A percentile compares a stretch with the other conserved stretches of the same genome.
Conservation (phyloP, 495 filamentous ascomycete species). For the Poronia punctata region DNA sequence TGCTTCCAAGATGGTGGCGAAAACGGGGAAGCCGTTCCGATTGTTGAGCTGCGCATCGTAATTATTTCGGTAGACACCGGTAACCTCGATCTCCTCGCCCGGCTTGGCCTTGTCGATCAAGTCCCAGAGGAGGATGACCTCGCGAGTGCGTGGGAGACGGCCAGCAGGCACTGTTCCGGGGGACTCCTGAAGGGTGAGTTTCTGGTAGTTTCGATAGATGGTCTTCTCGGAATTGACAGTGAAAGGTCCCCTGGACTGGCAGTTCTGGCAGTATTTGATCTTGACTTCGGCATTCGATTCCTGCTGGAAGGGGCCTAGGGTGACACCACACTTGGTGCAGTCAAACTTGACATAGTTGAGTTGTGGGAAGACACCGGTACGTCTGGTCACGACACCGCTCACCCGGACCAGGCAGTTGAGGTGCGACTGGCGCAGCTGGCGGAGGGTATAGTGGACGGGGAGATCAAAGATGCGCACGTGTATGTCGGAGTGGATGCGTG, state of each 20-base stretch:
- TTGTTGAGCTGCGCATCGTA: constrained; percentile 97
- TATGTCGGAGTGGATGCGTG: constrained; percentile 95
- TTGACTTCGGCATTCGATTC: constrained; percentile 94
- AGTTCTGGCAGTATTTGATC: constrained; percentile 94
- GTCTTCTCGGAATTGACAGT: constrained; percentile 96
- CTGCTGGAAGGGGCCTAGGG: constrained; percentile 93
- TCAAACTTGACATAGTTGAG: constrained; percentile 97
- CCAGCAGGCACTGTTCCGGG: constrained; percentile 96
- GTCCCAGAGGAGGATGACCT: constrained; percentile 95
- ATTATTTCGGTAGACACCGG: constrained; percentile 96
- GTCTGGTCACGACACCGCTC: constrained; percentile 88
- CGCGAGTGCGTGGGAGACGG: constrained; percentile 87
- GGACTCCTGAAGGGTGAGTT: constrained; percentile 93
- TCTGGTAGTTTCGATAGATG: constrained; percentile 99
- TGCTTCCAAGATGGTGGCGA: constrained; percentile 94
- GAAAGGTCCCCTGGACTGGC: constrained; percentile 93
- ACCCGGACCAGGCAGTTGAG: constrained; percentile 96
- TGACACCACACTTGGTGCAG: constrained; percentile 87
- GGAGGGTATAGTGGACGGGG: constrained; percentile 91
- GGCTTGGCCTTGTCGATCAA: constrained; percentile 95
- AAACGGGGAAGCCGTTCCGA: constrained; percentile 98
- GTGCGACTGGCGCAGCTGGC: constrained; percentile 91
- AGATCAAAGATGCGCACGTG: constrained; percentile 95
- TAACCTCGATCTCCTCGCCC: constrained; percentile 95
- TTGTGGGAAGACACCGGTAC: constrained; percentile 97